A percentile compares a stretch with the other conserved stretches of the same genome.
Evolutionary conservation across 148 eudicot species (phyloP).

Genomic region (Vaccinium corymbosum): DNA sequence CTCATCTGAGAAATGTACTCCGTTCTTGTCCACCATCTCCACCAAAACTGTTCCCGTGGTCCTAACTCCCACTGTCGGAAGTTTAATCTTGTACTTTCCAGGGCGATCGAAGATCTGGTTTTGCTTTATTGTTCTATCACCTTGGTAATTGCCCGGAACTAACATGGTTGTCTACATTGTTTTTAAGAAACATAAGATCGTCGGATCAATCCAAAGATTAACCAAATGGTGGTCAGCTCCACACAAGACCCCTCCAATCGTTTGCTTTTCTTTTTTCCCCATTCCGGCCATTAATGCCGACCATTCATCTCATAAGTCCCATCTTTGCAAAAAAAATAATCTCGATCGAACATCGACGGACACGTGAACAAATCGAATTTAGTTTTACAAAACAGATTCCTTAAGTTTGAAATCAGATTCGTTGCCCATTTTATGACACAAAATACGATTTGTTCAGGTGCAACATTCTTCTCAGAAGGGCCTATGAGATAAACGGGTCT

Average conservation of each 20-base stretch:
- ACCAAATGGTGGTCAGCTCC: not conserved
- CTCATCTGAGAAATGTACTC: constrained; percentile 80
- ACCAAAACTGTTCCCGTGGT: constrained; percentile 82
- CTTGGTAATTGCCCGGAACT: constrained; percentile 98
- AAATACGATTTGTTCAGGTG: not conserved
- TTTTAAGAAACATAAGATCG: not conserved
- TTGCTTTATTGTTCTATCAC: constrained; percentile 78
- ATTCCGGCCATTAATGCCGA: not conserved
- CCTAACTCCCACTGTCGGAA: constrained; percentile 87
- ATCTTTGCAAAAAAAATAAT: not conserved
- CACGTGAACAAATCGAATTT: not conserved
- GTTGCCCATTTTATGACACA: not conserved
- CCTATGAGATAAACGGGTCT: not conserved
- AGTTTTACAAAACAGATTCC: not conserved
- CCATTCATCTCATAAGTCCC: not conserved
- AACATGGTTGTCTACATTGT: constrained; percentile 56
- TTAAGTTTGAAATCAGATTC: not conserved
- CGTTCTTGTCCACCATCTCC: constrained; percentile 83
- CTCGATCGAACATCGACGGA: not conserved
- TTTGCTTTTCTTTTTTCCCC: not conserved
- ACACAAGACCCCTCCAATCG: not conserved
- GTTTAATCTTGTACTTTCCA: constrained; percentile 74
- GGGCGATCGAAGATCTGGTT: constrained; percentile 51
- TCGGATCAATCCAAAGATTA: not conserved
- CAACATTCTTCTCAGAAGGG: not conserved